phyloP scores from a whole-genome alignment of 805 yeast species.

The Metschnikowia amazonensis region DNA sequence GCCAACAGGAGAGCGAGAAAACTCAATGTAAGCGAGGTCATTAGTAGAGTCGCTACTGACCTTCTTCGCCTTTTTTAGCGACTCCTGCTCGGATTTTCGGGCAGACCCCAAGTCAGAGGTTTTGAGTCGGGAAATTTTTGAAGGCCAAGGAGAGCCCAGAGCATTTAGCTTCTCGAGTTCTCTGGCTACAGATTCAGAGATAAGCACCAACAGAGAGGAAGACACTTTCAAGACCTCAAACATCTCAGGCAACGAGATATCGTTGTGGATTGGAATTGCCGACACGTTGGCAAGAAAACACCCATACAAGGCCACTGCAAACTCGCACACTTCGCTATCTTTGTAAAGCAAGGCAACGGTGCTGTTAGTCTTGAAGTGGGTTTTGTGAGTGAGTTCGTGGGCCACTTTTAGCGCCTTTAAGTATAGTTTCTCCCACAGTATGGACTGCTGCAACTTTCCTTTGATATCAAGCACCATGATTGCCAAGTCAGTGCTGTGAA shows the following conservation, averaged over 20 bases:
- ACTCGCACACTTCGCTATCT: conserved; percentile 79
- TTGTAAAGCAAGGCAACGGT: conserved; percentile 81
- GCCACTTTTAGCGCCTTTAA: conserved; percentile 84
- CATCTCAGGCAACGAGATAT: conserved; percentile 64
- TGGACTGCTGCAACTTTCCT: conserved; percentile 73
- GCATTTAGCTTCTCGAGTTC: conserved; percentile 63
- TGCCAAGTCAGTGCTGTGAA: conserved; percentile 63
- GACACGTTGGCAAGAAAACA: conserved; percentile 91
- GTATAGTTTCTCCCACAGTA: conserved; percentile 88
- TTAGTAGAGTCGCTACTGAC: conserved; percentile 18
- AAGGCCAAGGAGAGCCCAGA: conserved; percentile 61
- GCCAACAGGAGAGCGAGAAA: conserved; percentile 84
- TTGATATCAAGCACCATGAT: conserved; percentile 66
- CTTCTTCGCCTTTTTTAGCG: conserved; percentile 14
- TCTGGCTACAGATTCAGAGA: conserved; percentile 75
- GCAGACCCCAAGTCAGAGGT: conserved; percentile 82
- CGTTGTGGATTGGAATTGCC: conserved; percentile 88
- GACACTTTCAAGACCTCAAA: conserved; percentile 68
- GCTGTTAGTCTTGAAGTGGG: conserved; percentile 74
- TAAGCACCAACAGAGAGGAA: conserved; percentile 70
- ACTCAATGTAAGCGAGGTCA: conserved; percentile 91
- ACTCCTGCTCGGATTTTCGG: conserved; percentile 34
- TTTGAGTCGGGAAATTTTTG: conserved; percentile 70
- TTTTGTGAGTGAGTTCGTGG: conserved; percentile 68
- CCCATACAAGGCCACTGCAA: conserved; percentile 81